Evolutionary conservation across 2,329 filamentous ascomycete species (phyloP), one percentile per base, ranked within the genome.

Genomic region (Fusarium hostae): DNA sequence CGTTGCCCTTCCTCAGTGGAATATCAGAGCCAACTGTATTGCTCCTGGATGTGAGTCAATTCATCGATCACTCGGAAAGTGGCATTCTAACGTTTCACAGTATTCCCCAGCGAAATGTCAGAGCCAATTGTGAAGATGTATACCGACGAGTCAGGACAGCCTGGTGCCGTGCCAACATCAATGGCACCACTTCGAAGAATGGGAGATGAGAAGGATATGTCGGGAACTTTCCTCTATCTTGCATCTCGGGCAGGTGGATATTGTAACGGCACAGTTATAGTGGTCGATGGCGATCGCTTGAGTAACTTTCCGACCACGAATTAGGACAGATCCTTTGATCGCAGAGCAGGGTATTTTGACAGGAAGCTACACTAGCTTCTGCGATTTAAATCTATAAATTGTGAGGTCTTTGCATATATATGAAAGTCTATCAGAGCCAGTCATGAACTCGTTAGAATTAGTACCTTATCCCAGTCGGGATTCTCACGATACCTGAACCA

Each of bases 1-100:
- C 6, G 89, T 90, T 18, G 61, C 70, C 37, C 61, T 75, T 16
- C 75, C 73, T 9, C 75, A 77, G 40, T 76, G 73, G 75, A 70
- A 72, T 26, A 75, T 76, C 22, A 69, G 69, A 20, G 67, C 70
- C 26, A 72, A 72, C 5, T 71, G 62, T 6, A 73, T 72, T 4
- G 59, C 54, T 10, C 70, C 70, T 47, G 70, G 70, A 43, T 43
- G 70, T 72, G 48, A 62, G 70, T 64, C 5, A 2, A 24, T 13
- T 15, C 4, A n/a, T 13, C 0, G 0, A 9, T 5, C 2, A 13
- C 0, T 8, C 6, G 5, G 6, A 5, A 16, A 20, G 9, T 8
- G 0, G 3, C 3, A 4, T 18, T 5, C 30, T 72, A 35, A 72
- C n/a, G 6, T 24, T 18, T 9, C 1, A 10, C 22, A 72, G 70